Evolutionary conservation across 2,329 filamentous ascomycete species (phyloP).

Genomic region (Huntiella bhutanensis): DNA sequence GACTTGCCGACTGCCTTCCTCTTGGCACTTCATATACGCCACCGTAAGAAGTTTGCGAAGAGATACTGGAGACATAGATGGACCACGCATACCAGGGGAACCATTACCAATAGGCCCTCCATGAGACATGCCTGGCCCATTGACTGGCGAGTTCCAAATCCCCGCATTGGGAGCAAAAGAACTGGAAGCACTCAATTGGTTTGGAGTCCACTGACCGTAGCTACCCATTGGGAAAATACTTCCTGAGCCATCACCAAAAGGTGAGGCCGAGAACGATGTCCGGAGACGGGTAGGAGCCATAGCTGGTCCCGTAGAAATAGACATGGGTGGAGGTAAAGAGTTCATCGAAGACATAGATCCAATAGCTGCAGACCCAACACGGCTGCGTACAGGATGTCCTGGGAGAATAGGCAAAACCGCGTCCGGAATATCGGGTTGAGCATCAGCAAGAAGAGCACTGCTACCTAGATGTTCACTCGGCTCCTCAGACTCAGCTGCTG

Average conservation of each 20-base stretch:
- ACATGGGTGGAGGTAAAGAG: constrained; percentile 13
- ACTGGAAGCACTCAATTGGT: too few species aligned
- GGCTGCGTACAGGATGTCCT: not conserved
- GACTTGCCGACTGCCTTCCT: constrained; percentile 19
- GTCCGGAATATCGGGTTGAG: constrained; percentile 15
- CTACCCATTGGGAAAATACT: not conserved
- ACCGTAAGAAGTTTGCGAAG: constrained; percentile 59
- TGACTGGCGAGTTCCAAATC: not conserved
- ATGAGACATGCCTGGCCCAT: not conserved
- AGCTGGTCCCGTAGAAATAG: constrained; percentile 16
- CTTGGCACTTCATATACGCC: constrained; percentile 48
- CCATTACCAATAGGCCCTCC: not conserved
- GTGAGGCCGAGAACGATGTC: not conserved
- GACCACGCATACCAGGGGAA: not conserved
- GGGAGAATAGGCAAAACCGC: not conserved
- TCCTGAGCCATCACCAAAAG: not conserved
- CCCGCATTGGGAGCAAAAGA: not conserved
- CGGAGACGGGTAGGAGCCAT: constrained; percentile 24
- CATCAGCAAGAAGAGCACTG: constrained; percentile 70
- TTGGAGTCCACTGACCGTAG: not conserved
- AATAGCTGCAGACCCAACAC: constrained; percentile 6
- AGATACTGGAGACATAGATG: constrained; percentile 23
- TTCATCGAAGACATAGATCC: constrained; percentile 1
- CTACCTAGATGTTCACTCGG: constrained; percentile 72
- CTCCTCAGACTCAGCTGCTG: constrained; percentile 28